Percentiles rank a stretch among this genome's conserved stretches.
phyloP scores from a whole-genome alignment of 306 rosid genomes.

The Fragaria nilgerrensis region DNA sequence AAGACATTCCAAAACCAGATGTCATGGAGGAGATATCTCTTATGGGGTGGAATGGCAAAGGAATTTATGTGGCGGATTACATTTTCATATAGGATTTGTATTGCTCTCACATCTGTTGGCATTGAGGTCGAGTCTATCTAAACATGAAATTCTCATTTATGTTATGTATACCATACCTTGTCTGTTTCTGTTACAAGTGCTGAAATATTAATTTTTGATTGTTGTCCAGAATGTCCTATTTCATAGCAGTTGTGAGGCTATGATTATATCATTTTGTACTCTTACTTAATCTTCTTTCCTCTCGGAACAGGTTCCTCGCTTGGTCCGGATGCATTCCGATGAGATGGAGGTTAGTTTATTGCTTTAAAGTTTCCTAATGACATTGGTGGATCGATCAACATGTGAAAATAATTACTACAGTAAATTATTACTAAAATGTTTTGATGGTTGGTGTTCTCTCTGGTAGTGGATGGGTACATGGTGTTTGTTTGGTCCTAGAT shows the following conservation, averaged over 20 bases:
- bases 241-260: constrained; percentile 4
- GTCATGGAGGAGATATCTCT: background rate
- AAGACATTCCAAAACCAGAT: background rate
- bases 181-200: background rate
- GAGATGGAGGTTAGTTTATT: constrained; percentile 87
- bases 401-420: background rate
- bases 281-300: constrained; percentile 22
- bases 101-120: background rate
- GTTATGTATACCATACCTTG: background rate
- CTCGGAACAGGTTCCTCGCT: constrained; percentile 82
- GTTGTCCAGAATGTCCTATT: background rate
- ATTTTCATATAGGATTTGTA: background rate
- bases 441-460: background rate
- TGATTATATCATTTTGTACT: background rate
- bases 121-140: background rate
- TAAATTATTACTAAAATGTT: constrained; percentile 1
- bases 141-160: background rate
- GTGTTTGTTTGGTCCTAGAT: background rate
- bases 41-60: background rate
- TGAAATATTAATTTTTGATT: background rate
- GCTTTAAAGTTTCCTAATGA: background rate
- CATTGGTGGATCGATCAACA: constrained; percentile 4
- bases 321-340: constrained; percentile 94
- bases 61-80: background rate
- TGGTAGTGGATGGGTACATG: background rate